phyloP scores from a whole-genome alignment of 306 rosid species.

The Sindora glabra region DNA sequence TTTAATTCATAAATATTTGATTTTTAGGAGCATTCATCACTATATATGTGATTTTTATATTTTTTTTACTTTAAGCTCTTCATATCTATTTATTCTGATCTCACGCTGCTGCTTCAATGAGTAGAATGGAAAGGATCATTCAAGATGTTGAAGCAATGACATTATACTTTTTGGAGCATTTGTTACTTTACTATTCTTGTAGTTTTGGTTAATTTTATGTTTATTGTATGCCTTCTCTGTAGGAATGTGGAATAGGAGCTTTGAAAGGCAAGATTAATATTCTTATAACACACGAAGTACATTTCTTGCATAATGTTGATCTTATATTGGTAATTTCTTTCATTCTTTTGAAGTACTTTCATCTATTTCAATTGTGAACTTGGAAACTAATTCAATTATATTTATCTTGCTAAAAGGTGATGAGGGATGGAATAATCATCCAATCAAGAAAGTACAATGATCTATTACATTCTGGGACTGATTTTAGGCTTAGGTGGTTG shows the following conservation, averaged over 20 bases:
- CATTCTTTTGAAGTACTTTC: neutral
- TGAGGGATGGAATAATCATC: slow-evolving; percentile 76
- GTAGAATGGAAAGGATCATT: too few relatives aligned
- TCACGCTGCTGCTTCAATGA: too few relatives aligned
- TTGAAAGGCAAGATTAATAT: slow-evolving; percentile 71
- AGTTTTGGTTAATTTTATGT: neutral
- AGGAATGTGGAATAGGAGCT: slow-evolving; percentile 90
- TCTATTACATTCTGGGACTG: slow-evolving; percentile 54
- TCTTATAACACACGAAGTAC: slow-evolving; percentile 95
- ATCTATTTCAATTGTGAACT: neutral
- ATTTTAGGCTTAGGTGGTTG: slow-evolving; percentile 73
- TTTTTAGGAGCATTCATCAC: too few relatives aligned
- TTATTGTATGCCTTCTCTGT: neutral
- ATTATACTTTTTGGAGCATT: too few relatives aligned
- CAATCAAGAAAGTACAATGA: slow-evolving; percentile 76
- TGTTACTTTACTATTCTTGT: too few relatives aligned
- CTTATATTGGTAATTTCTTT: slow-evolving; percentile 53
- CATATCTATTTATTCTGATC: too few relatives aligned
- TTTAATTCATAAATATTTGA: too few relatives aligned
- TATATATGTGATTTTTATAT: too few relatives aligned
- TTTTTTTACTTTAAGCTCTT: too few relatives aligned
- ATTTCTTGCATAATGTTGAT: slow-evolving; percentile 87
- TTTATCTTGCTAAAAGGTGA: slow-evolving; percentile 45
- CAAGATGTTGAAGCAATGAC: too few relatives aligned
- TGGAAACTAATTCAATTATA: neutral